Conservation (phyloP, 305 asterid genomes). For the Fraxinus paxiana region DNA sequence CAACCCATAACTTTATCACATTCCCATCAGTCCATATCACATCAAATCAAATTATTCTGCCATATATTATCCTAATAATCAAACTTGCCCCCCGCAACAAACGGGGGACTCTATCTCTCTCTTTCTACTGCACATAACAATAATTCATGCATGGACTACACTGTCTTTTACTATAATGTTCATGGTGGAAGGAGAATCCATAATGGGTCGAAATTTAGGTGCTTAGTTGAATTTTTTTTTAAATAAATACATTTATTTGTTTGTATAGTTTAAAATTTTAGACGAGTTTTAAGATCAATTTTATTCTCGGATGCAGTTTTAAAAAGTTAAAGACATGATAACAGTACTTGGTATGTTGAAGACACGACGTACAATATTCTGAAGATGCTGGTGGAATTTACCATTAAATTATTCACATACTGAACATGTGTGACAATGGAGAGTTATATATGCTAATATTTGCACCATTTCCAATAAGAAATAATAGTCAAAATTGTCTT, state of each 20-base stretch:
- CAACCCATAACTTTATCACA: conserved; percentile 61
- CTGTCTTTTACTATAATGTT: background rate
- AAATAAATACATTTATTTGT: too few species aligned
- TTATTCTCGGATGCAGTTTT: background rate
- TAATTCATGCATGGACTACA: conserved; percentile 37
- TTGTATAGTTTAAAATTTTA: too few species aligned
- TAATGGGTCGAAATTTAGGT: background rate
- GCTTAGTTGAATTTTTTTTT: too few species aligned
- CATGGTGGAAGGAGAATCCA: background rate
- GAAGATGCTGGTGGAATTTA: background rate
- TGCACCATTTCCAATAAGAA: background rate
- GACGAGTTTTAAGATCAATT: background rate
- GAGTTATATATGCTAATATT: background rate
- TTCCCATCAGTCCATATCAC: conserved; percentile 25
- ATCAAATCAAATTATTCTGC: conserved; percentile 16
- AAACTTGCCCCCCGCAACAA: background rate
- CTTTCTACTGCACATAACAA: conserved; percentile 23
- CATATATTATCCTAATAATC: background rate
- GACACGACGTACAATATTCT: too few species aligned
- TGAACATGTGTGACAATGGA: background rate
- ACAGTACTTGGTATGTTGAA: background rate
- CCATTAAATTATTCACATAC: too few species aligned
- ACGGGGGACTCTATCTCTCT: background rate
- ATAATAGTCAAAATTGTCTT: background rate
- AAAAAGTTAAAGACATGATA: too few species aligned